Evolutionary conservation across 1,284 basidiomycete genomes (phyloP), one percentile per base, ranked within the genome.

Genomic region (Melampsora larici-populina): DNA sequence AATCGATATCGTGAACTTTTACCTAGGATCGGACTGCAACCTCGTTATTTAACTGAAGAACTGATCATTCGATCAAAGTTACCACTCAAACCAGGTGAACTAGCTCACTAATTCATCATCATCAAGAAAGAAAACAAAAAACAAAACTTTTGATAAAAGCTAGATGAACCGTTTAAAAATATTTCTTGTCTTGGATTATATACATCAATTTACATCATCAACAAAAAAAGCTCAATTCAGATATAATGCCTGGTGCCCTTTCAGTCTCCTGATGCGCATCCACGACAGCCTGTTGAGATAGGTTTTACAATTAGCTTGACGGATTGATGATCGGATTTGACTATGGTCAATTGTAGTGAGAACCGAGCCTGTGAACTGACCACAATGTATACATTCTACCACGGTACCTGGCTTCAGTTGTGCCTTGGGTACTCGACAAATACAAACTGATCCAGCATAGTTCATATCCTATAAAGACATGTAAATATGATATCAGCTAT

Each of bases 371-470:
- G 62, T 31, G 17, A 58, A 89, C 92, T 80, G 82, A 95, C 94
- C 95, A 85, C 95, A 98, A 83, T 97, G 94, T 68, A 92, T 92
- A 85, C 95, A 98, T 85, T 98, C 93, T 0, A 99, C 96, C n/a
- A 98, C 87, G 2, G 92, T 94, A 6, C 94, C 96, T 74, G 89
- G 87, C 78, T 94, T 91, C 33, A 99, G 87, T 82, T 94, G 91
- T 3, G 92, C 91, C 84, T 97, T 98, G 2, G 97, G 97, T 67
- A 99, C 95, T 80, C 97, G 89, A 84, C 97, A 99, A 79, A 99
- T 92, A 84, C 97, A 99, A 40, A 97, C 97, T n/a, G 94, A 97
- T 8, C 97, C 97, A 86, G 96, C 91, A 83, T 98, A 97, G 86
- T 98, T 99, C 94, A 97, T 98, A 84, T 98, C 97, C 92, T 94